Evolutionary conservation across 352 stramenopile genomes (phyloP).

Genomic region (Peronosclerospora sorghi): DNA sequence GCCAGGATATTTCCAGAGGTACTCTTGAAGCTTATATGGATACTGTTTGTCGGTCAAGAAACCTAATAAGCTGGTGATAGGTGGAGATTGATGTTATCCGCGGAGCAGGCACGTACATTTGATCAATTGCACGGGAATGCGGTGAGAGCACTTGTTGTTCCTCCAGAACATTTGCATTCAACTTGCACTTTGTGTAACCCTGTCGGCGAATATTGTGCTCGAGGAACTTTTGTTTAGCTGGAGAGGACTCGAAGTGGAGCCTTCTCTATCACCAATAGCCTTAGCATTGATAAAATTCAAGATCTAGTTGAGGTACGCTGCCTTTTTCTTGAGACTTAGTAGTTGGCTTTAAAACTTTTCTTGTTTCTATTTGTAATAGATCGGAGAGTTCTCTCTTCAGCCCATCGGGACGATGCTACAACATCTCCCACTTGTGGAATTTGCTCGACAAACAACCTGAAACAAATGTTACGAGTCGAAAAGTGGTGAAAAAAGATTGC

Average conservation of each 20-base stretch:
- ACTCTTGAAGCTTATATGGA: not conserved
- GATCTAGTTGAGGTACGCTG: conserved; percentile 24
- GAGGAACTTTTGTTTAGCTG: conserved; percentile 53
- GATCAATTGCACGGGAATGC: conserved; percentile 78
- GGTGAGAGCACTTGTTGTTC: conserved; percentile 51
- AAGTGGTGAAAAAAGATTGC: too few relatives aligned
- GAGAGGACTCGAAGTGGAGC: conserved; percentile 51
- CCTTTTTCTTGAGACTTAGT: not conserved
- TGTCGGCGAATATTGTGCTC: conserved; percentile 30
- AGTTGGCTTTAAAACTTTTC: not conserved
- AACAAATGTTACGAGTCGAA: too few relatives aligned
- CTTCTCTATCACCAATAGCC: conserved; percentile 43
- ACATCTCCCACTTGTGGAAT: conserved; percentile 38
- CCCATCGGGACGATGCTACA: conserved; percentile 47
- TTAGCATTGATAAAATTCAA: conserved; percentile 46
- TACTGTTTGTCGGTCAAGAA: not conserved
- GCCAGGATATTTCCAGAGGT: conserved; percentile 46
- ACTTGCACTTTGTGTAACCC: conserved; percentile 20
- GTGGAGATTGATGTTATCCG: conserved; percentile 46
- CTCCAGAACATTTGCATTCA: conserved; percentile 11
- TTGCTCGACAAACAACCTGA: conserved; percentile 14
- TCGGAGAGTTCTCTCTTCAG: conserved; percentile 24
- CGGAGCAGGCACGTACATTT: conserved; percentile 75
- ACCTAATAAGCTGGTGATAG: conserved; percentile 8
- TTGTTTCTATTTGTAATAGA: conserved; percentile 11